Base-by-base conservation (phyloP, 73 alveolate species). In the Diophrys sp. region DNA sequence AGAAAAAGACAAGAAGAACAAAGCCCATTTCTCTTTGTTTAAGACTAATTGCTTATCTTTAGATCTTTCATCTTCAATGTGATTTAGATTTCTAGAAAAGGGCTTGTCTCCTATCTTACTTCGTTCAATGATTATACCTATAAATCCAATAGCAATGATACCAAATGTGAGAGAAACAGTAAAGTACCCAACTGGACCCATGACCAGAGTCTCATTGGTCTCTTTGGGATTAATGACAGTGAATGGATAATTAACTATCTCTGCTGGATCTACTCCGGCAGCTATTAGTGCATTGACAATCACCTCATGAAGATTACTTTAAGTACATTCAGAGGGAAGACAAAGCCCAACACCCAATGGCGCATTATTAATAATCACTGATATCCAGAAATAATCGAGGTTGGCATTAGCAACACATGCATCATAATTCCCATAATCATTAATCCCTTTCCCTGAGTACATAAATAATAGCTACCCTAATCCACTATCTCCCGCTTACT, bases 401-500 rank as follows among this genome's bases (percentile, higher is more conserved):
- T 53, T 31, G 2, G 14, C 25, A 23, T 29, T n/a, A 23, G 24
- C 34, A 27, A 23, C 14, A 28, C 85, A 77, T n/a, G 25, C 80
- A 31, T 1, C 29, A 26, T 66, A 66, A 30, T 26, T 28, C 25
- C 85, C 85, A 2, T 55, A 66, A 33, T 77, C 70, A 1, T 77
- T 26, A 0, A 77, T 29, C 26, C 57, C 79, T 24, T 31, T 77
- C 0, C 85, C 85, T 14, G 85, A 68, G 27, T 77, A 68, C 70
- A 66, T 66, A 70, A 77, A 31, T 71, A 77, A n/a, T 28, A 44
- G 5, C 18, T 5, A 5, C 62, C n/a, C 62, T 44, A 44, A 44
- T 11, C 62, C 62, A 11, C n/a, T 44, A 11, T 44, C 62, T 11
- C 18, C 62, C n/a, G n/a, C n/a, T 44, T 44, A 44, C 18, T 44